Evolutionary conservation across 805 yeast species (phyloP), one percentile per base, ranked within the genome.

Genomic region (Wickerhamiella brachini): DNA sequence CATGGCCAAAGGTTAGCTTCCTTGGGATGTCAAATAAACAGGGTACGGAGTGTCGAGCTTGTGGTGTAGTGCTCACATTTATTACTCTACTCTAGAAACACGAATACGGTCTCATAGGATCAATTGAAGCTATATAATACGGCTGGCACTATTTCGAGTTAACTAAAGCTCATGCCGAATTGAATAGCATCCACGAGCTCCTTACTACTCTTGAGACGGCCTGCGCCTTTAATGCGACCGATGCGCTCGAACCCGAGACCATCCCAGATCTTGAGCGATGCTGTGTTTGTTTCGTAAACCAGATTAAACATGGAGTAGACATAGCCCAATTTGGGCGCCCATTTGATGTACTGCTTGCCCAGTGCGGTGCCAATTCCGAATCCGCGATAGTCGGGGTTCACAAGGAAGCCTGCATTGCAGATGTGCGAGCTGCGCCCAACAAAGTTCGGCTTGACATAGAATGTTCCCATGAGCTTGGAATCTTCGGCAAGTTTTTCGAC

Each of bases 381-480:
- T 0, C 94, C 93, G 54, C 97, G 73, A 23, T 69, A 68, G 0
- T 56, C 56, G 8, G 72, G 70, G 53, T 76, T 76, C 6, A 89
- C 95, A 10, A 87, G 63, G 61, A 89, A 89, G 0, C 94, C 95
- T 0, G 81, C 96, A 63, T 89, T 89, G 60, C 95, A 86, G 26
- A 78, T 81, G 60, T 89, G 96, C 0, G 93, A 79, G 55, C 90
- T 81, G 52, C 95, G 75, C 8, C 95, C 95, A 2, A 72, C 67
- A 62, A 88, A 89, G 65, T 89, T 89, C 17, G 97, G 95, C 61
- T 85, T 87, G 59, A 88, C 71, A 64, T 82, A 85, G 63, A 81
- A 84, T 1, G 84, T 77, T 1, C 96, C 97, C 45, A 86, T 63
- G 53, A 80, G 76, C 0, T 69, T 61, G 4, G 70, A 55, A 22